These are phyloP conservation scores for Leptoxyphium fumago DNA, from an alignment of 2,329 filamentous ascomycete genomes.

Conservation along the genomic window DNA sequence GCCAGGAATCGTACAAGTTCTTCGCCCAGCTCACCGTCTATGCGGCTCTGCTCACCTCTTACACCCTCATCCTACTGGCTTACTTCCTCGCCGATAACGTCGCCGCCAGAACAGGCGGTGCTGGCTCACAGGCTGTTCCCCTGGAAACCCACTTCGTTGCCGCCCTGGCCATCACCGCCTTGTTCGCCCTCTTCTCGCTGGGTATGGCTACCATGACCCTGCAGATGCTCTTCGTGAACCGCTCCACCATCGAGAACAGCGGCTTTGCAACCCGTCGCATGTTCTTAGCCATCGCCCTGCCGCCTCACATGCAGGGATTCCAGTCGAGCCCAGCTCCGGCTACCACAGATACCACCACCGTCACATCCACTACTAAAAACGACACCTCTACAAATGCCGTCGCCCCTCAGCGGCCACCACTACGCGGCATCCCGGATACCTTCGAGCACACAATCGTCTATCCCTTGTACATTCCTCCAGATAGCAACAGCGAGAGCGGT, in stretches of 20 bases:
- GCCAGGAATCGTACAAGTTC: slow-evolving; percentile 77
- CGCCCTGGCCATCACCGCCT: slow-evolving; percentile 46
- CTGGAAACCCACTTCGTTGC: slow-evolving; percentile 50
- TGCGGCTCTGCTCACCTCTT: slow-evolving; percentile 49
- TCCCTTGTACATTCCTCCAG: slow-evolving; percentile 30
- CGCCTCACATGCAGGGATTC: slow-evolving; percentile 22
- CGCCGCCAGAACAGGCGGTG: background rate
- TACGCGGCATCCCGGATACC: background rate
- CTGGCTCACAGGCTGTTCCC: slow-evolving; percentile 16
- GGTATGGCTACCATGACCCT: slow-evolving; percentile 63
- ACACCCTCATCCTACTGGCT: slow-evolving; percentile 48
- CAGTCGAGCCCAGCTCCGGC: background rate
- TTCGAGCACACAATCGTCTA: slow-evolving; percentile 39
- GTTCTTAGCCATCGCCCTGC: slow-evolving; percentile 61
- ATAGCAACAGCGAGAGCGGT: background rate
- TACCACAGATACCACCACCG: slow-evolving; percentile 1
- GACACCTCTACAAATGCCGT: slow-evolving; percentile 3
- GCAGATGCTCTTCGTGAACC: slow-evolving; percentile 55
- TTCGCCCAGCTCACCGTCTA: slow-evolving; percentile 81
- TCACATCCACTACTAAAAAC: slow-evolving; percentile 1
- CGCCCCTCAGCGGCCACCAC: slow-evolving; percentile 9
- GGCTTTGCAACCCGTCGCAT: slow-evolving; percentile 46
- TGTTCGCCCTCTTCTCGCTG: slow-evolving; percentile 69
- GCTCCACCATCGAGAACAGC: slow-evolving; percentile 73
- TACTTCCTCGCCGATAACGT: slow-evolving; percentile 43